A percentile compares a stretch with the other conserved stretches of the same genome.
These are phyloP conservation scores for Paecilomyces formosus DNA, from an alignment of 2,329 filamentous ascomycete species.

Conservation along the genomic window DNA sequence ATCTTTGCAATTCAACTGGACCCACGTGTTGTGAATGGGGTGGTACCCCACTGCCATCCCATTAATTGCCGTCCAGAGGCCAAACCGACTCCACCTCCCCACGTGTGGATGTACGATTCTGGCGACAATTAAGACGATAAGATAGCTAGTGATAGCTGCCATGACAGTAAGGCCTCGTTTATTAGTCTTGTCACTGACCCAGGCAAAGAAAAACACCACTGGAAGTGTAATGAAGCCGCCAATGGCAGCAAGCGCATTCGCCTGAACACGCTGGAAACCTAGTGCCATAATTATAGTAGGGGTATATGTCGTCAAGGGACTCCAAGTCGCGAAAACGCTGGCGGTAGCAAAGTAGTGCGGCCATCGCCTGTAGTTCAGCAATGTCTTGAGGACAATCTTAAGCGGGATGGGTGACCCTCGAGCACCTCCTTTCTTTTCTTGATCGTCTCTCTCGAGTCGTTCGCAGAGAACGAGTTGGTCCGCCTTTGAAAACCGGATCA, in stretches of 20 bases:
- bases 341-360: constrained; percentile 44
- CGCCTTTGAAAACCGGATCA: constrained; percentile 28
- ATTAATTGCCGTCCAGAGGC: constrained; percentile 47
- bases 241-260: constrained; percentile 40
- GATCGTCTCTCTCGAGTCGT: constrained; percentile 28
- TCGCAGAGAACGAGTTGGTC: constrained; percentile 28
- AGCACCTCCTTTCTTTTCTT: constrained; percentile 21
- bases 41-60: constrained; percentile 47
- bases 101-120: constrained; percentile 36
- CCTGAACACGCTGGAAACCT: constrained; percentile 39
- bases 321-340: constrained; percentile 47
- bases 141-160: constrained; percentile 38
- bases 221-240: constrained; percentile 39
- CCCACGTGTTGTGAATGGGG: constrained; percentile 47
- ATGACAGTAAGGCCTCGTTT: constrained; percentile 39
- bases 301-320: constrained; percentile 46
- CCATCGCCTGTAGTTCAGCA: constrained; percentile 41
- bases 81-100: constrained; percentile 43
- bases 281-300: constrained; percentile 40
- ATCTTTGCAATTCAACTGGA: constrained; percentile 45
- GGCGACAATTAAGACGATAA: constrained; percentile 37
- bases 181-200: constrained; percentile 41
- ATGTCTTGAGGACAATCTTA: constrained; percentile 36
- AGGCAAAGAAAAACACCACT: constrained; percentile 44
- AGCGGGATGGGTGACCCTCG: constrained; percentile 32